These are phyloP conservation scores for Medicago arabica DNA, from an alignment of 306 rosid genomes.

Conservation along the genomic window DNA sequence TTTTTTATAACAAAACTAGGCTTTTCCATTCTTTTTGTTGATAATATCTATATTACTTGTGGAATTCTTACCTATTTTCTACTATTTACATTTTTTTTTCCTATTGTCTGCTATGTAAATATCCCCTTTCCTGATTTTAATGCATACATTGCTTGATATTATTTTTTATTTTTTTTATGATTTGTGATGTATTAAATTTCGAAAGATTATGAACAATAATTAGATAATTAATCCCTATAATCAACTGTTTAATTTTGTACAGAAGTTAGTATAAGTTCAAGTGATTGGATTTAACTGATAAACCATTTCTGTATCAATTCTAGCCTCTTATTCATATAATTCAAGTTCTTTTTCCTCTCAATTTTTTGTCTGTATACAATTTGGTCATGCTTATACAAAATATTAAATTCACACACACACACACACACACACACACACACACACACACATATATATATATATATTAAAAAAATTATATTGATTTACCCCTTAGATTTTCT, in stretches of 20 bases:
- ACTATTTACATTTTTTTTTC: neutral
- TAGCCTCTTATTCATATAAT: neutral
- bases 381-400: neutral
- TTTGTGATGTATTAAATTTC: neutral
- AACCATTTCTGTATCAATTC: neutral
- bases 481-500: too few species aligned
- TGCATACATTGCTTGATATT: neutral
- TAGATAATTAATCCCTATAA: neutral
- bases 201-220: neutral
- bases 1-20: neutral
- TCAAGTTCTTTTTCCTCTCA: neutral
- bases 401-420: neutral
- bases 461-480: too few species aligned
- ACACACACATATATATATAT: too few species aligned
- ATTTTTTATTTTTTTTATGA: neutral
- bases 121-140: neutral
- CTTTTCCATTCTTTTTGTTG: neutral
- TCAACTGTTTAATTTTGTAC: neutral
- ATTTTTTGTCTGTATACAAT: neutral
- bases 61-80: neutral
- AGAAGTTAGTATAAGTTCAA: neutral
- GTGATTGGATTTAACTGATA: neutral
- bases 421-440: too few species aligned
- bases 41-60: neutral
- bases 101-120: neutral